Evolutionary conservation across 139 green algal species (phyloP), one percentile per base, ranked within the genome.

Genomic region (Pseudopediastrum boryanum): DNA sequence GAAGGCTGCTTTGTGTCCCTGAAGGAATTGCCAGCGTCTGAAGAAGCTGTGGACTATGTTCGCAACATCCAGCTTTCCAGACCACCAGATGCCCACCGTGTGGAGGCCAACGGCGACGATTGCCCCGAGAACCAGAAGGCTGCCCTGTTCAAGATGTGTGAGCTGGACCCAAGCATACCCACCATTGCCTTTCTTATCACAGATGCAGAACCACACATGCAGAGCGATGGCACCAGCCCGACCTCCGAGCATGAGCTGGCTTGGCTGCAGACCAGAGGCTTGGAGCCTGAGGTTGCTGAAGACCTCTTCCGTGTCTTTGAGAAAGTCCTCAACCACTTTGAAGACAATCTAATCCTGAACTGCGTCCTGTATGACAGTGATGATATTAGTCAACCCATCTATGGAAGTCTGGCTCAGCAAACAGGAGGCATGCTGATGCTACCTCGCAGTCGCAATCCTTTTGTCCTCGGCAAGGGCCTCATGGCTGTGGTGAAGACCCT

Each of bases 151-250:
- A 19, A 19, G 21, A 63, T 23, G 10, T 35, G 35, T 5, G 68
- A 75, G 0, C 44, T 75, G 44, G 44, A 75, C 46, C 68, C 68
- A 3, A 42, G 48, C 13, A 10, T 75, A 6, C 68, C 68, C 8
- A 75, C 68, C 29, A 46, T 75, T 5, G 68, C 27, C 27, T 75
- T 75, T 50, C 44, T 75, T 29, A 75, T 75, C 68, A 75, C 68
- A 31, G 68, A 75, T 51, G 68, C 68, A 2, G 33, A 31, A 64
- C 68, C 68, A 16, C 68, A 75, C 31, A 10, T 39, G 4, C 4
- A 12, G 5, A 59, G 21, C 31, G 42, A 58, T 31, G 10, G 23
- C 9, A 6, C 5, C 0, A 58, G 41, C n/a, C n/a, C n/a, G n/a
- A n/a, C n/a, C n/a, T n/a, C n/a, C n/a, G n/a, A n/a, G n/a, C n/a